Evolutionary conservation across 208 protist genomes (phyloP).

Genomic region (Trichomonas tenax): DNA sequence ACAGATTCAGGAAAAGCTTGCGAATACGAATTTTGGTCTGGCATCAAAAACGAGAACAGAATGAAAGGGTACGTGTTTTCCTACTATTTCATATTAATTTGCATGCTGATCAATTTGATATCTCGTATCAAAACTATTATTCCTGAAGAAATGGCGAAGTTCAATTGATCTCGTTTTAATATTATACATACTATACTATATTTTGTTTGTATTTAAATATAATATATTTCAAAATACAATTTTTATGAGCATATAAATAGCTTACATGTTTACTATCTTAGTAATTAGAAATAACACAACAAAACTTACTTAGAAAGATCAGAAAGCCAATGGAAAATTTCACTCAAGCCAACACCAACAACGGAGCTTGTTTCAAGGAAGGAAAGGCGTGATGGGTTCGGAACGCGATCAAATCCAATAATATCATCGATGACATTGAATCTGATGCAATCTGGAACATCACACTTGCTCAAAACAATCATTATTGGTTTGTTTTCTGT

Average conservation of each 20-base stretch:
- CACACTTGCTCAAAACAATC: neutral
- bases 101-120: neutral
- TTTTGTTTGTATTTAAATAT: too few species aligned
- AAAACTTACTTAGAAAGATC: neutral
- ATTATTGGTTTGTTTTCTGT: neutral
- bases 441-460: neutral
- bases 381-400: neutral
- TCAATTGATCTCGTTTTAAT: too few species aligned
- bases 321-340: neutral
- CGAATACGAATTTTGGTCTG: neutral
- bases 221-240: too few species aligned
- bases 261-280: too few species aligned
- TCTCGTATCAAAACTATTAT: too few species aligned
- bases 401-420: neutral
- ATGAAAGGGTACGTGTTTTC: neutral
- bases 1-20: neutral
- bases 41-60: neutral
- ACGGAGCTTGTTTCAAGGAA: constrained; percentile 4
- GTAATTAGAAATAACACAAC: neutral
- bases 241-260: too few species aligned
- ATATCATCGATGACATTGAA: constrained; percentile 4
- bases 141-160: too few species aligned
- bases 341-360: neutral
- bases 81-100: neutral
- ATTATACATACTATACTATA: too few species aligned